Evolutionary conservation across 768 basidiomycete species (phyloP).

Genomic region (Cystofilobasidium ferigula): DNA sequence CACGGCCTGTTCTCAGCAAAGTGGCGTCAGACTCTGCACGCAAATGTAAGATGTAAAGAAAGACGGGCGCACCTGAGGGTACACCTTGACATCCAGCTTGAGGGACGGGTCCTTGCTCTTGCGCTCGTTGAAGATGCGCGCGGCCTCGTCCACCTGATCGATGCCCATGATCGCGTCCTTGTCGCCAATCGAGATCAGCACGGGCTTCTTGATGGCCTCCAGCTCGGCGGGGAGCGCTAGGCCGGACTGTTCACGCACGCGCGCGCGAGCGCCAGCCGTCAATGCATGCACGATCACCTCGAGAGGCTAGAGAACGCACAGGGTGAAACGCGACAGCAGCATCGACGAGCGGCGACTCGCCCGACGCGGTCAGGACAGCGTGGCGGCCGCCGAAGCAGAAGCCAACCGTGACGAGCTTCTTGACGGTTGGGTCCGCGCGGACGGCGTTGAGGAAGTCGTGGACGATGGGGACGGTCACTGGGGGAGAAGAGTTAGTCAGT

Average conservation of each 20-base stretch:
- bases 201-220: slow-evolving; percentile 32
- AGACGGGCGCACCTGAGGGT: slow-evolving; percentile 7
- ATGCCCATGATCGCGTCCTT: slow-evolving; percentile 29
- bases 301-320: slow-evolving; percentile 26
- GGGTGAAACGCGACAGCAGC: slow-evolving; percentile 37
- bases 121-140: slow-evolving; percentile 28
- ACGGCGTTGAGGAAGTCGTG: slow-evolving; percentile 36
- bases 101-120: slow-evolving; percentile 17
- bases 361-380: slow-evolving; percentile 21
- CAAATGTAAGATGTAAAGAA: background rate
- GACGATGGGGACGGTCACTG: slow-evolving; percentile 35
- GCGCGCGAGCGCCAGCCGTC: too few relatives aligned
- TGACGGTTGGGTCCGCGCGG: slow-evolving; percentile 32
- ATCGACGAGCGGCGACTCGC: slow-evolving; percentile 28
- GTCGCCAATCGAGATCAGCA: slow-evolving; percentile 33
- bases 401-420: slow-evolving; percentile 38
- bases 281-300: too few relatives aligned
- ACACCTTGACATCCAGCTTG: slow-evolving; percentile 12
- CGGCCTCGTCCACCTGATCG: slow-evolving; percentile 28
- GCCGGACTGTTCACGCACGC: background rate
- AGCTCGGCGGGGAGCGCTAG: slow-evolving; percentile 32
- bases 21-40: background rate
- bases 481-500: background rate
- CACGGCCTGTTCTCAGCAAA: slow-evolving; percentile 25
- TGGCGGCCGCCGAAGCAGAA: slow-evolving; percentile 40